Conservation (phyloP, 306 rosid genomes). For the Prunus padus region DNA sequence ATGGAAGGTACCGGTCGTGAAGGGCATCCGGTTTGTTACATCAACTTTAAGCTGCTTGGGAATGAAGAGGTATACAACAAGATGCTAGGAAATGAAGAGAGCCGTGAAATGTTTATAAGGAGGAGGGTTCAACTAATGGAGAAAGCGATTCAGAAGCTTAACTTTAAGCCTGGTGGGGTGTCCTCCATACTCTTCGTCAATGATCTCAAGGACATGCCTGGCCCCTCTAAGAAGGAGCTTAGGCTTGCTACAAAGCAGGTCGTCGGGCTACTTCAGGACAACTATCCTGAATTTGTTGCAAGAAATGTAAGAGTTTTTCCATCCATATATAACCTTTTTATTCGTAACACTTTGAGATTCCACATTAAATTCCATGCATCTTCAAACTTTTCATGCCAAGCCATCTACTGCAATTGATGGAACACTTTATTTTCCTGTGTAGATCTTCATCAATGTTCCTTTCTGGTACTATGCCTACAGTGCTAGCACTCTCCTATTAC, state of each 20-base stretch:
- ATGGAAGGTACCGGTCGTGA: slow-evolving; percentile 62
- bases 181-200: slow-evolving; percentile 63
- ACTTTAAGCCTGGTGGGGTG: slow-evolving; percentile 60
- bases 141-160: slow-evolving; percentile 58
- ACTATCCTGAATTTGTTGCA: slow-evolving; percentile 77
- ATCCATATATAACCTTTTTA: neutral
- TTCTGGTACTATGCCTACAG: slow-evolving; percentile 82
- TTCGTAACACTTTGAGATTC: neutral
- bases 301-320: slow-evolving; percentile 27
- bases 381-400: neutral
- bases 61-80: slow-evolving; percentile 59
- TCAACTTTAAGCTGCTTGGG: slow-evolving; percentile 56
- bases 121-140: slow-evolving; percentile 69
- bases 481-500: slow-evolving; percentile 22
- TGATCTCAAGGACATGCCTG: slow-evolving; percentile 68
- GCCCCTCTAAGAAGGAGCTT: slow-evolving; percentile 66
- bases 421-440: neutral
- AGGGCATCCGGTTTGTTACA: slow-evolving; percentile 80
- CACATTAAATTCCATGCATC: neutral
- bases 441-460: slow-evolving; percentile 84
- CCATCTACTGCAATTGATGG: neutral
- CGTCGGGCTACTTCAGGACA: slow-evolving; percentile 62
- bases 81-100: slow-evolving; percentile 58
- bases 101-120: slow-evolving; percentile 48
- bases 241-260: slow-evolving; percentile 74